Evolutionary conservation across 2,329 filamentous ascomycete genomes (phyloP).

Genomic region (Byssochlamys sp.): DNA sequence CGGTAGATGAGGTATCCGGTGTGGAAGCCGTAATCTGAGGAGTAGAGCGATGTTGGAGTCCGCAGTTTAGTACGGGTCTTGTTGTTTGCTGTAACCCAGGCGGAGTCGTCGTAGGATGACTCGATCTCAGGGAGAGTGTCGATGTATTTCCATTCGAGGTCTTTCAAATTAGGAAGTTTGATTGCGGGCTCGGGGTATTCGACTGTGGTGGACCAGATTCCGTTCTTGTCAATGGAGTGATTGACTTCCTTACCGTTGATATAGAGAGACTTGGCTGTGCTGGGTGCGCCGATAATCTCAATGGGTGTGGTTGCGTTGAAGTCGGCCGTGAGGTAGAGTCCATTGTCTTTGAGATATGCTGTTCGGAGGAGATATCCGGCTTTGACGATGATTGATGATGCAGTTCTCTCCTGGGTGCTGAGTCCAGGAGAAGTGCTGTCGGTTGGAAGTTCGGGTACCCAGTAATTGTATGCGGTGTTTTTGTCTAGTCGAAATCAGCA

Average conservation of each 20-base stretch:
- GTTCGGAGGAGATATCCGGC: conserved; percentile 35
- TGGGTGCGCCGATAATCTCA: conserved; percentile 57
- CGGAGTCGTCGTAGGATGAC: conserved; percentile 55
- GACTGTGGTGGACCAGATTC: conserved; percentile 44
- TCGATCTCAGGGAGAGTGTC: conserved; percentile 63
- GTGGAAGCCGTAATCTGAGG: conserved; percentile 65
- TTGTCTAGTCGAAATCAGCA: conserved; percentile 37
- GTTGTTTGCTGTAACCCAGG: conserved; percentile 54
- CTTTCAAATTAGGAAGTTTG: conserved; percentile 48
- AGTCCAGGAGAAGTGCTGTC: conserved; percentile 20
- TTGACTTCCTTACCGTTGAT: conserved; percentile 49
- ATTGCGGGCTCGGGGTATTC: conserved; percentile 44
- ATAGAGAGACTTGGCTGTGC: conserved; percentile 45
- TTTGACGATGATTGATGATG: conserved; percentile 32
- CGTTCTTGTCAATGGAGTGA: conserved; percentile 33
- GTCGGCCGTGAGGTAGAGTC: conserved; percentile 58
- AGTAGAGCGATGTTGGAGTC: conserved; percentile 59
- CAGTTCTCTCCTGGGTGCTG: conserved; percentile 18
- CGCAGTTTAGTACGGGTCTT: conserved; percentile 39
- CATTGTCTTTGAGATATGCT: conserved; percentile 46
- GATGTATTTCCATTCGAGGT: conserved; percentile 57
- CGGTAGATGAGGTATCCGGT: conserved; percentile 60
- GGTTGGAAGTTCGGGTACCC: conserved; percentile 30
- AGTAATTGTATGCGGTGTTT: conserved; percentile 38
- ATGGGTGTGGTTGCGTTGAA: conserved; percentile 60